Evolutionary conservation across 352 stramenopile genomes (phyloP).

Genomic region (Pythium periplocum): DNA sequence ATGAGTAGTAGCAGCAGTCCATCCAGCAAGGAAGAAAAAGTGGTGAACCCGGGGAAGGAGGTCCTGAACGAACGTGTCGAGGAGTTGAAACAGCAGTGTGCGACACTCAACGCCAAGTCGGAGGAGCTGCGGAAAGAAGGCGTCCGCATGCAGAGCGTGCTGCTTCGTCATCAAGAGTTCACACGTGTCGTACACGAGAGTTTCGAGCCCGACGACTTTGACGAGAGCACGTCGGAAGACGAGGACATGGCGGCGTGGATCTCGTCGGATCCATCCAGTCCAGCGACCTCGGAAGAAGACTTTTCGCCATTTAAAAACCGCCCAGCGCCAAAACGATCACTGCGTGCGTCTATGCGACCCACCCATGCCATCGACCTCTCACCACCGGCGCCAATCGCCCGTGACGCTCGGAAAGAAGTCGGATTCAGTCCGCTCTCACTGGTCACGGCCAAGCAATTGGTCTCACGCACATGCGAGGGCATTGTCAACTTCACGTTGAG

Average conservation of each 20-base stretch:
- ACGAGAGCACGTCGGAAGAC: slow-evolving; percentile 13
- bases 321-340: slow-evolving; percentile 6
- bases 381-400: slow-evolving; percentile 22
- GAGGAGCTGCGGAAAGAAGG: slow-evolving; percentile 37
- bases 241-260: slow-evolving; percentile 15
- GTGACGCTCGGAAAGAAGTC: slow-evolving; percentile 36
- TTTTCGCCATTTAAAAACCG: slow-evolving; percentile 24
- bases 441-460: slow-evolving; percentile 24
- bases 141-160: slow-evolving; percentile 23
- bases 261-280: slow-evolving; percentile 15
- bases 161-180: slow-evolving; percentile 22
- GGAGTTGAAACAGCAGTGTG: slow-evolving; percentile 30
- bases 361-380: slow-evolving; percentile 24
- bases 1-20: slow-evolving; percentile 1
- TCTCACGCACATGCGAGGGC: slow-evolving; percentile 39
- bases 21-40: background rate
- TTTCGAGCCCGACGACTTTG: slow-evolving; percentile 12
- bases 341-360: slow-evolving; percentile 16
- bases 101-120: slow-evolving; percentile 32
- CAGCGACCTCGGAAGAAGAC: slow-evolving; percentile 30
- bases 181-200: slow-evolving; percentile 35
- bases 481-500: slow-evolving; percentile 54
- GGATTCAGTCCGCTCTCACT: slow-evolving; percentile 37
- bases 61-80: slow-evolving; percentile 1
- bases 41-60: background rate